Evolutionary conservation across 768 basidiomycete species (phyloP), one percentile per base, ranked within the genome.

Genomic region (Lactarius tabidus): DNA sequence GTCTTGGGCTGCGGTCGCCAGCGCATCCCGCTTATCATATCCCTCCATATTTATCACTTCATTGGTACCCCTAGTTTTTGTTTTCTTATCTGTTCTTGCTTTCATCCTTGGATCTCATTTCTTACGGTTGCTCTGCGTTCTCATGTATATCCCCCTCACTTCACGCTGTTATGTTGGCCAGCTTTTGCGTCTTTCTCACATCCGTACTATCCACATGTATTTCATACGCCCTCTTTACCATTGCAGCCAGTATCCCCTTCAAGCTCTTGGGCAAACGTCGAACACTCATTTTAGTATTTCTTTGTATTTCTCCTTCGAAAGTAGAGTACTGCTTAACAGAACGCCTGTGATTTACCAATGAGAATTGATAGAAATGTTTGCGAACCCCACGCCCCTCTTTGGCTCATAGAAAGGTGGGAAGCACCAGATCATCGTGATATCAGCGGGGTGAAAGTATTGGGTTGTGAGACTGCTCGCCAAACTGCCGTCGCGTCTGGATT

Each of bases 21-120:
- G 41, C 56, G 53, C 43, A 72, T 73, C 73, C 70, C 67, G 69
- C 67, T 58, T 57, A 51, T 38, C 51, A 56, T 62, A 60, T 38
- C 62, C 57, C 58, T 45, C 57, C 62, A 45, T 66, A 60, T 58
- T 48, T 65, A 65, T 60, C 41, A 65, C 53, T 45, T 60, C 57
- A 58, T 59, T 39, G 39, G 53, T 61, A 67, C 61, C n/a, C 45
- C 41, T 35, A 36, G n/a, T 60, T 10, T 43, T 48, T 57, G 59
- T 58, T 62, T 54, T 35, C 45, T 61, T 26, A 45, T 39, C 39
- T 41, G 54, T 33, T 66, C 65, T 68, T 68, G 67, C 57, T 68
- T 57, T 61, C 45, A 55, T 55, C 56, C 53, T 57, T 59, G 67
- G 67, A 68, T 67, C 33, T n/a, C 57, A 65, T 48, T 48, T 18